Conservation (phyloP, 2,329 filamentous ascomycete species). For the Parafenestella ontariensis region DNA sequence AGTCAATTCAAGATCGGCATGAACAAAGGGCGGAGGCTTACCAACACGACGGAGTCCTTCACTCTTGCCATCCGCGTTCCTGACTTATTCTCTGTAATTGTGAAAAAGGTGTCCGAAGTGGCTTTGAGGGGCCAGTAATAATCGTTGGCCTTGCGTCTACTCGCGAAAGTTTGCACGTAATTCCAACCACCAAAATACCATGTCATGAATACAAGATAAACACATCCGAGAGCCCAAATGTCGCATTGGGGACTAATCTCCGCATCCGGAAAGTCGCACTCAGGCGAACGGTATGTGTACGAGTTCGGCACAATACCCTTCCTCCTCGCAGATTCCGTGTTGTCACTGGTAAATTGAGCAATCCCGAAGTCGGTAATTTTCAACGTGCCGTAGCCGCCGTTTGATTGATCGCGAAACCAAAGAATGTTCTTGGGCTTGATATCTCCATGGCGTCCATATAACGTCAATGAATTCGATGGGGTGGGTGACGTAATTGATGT, state of each 20-base stretch:
- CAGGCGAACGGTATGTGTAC: neutral
- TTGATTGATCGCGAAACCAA: no score
- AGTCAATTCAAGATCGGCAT: neutral
- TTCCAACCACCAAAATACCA: neutral
- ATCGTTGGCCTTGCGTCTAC: neutral
- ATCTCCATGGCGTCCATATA: no score
- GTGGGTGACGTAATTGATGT: no score
- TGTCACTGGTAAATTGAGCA: neutral
- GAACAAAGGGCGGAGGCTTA: neutral
- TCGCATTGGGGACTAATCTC: neutral
- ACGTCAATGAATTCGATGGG: neutral
- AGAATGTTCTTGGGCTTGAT: no score
- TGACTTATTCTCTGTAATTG: neutral
- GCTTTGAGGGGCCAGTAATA: no score
- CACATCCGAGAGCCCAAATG: neutral
- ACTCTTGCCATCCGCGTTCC: neutral
- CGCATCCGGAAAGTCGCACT: neutral
- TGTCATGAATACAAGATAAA: neutral
- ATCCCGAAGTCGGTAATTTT: no score
- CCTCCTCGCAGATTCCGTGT: neutral
- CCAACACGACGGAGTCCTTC: neutral
- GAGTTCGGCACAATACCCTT: neutral
- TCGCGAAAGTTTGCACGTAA: neutral
- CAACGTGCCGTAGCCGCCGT: no score
- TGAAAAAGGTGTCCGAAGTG: neutral